A percentile compares a stretch with the other conserved stretches of the same genome.
These are phyloP conservation scores for Auricularia cornea DNA, from an alignment of 768 basidiomycete genomes.

Conservation along the genomic window DNA sequence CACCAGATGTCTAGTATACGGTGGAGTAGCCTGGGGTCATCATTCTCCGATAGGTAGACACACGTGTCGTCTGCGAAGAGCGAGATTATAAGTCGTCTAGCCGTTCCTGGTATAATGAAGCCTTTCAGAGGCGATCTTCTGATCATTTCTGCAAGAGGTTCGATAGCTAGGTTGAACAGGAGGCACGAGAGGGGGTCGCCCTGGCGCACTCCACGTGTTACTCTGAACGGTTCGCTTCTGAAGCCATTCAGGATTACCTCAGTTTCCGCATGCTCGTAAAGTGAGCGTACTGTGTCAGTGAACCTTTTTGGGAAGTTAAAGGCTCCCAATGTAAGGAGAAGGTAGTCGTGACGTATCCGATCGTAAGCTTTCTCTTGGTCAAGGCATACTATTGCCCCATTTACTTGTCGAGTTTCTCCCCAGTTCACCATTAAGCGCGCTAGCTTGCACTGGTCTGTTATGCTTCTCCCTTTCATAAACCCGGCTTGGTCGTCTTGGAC, in stretches of 20 bases:
- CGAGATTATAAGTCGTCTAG: slow-evolving; percentile 6
- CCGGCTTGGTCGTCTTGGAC: slow-evolving; percentile 10
- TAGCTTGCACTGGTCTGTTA: slow-evolving; percentile 9
- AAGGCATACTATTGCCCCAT: slow-evolving; percentile 7
- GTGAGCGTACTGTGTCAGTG: background rate
- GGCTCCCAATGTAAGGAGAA: slow-evolving; percentile 6
- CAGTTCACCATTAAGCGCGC: slow-evolving; percentile 4
- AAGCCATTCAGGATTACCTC: slow-evolving; percentile 24
- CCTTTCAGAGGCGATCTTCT: slow-evolving; percentile 18
- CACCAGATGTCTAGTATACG: slow-evolving; percentile 32
- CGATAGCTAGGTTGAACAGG: slow-evolving; percentile 34
- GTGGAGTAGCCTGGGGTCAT: slow-evolving; percentile 19
- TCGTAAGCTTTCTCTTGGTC: slow-evolving; percentile 12
- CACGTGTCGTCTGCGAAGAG: slow-evolving; percentile 36
- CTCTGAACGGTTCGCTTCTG: slow-evolving; percentile 16
- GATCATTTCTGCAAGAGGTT: slow-evolving; percentile 28
- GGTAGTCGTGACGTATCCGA: slow-evolving; percentile 7
- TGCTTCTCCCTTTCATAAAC: slow-evolving; percentile 7
- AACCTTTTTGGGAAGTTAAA: slow-evolving; percentile 1
- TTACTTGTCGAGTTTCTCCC: slow-evolving; percentile 2
- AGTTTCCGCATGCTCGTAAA: background rate
- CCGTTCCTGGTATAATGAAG: slow-evolving; percentile 9
- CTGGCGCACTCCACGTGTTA: slow-evolving; percentile 28
- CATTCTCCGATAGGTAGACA: slow-evolving; percentile 22
- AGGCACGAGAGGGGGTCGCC: slow-evolving; percentile 34